Evolutionary conservation across 441 rosid genomes (phyloP), one percentile per base, ranked within the genome.

Genomic region (Adansonia rubrostipa): DNA sequence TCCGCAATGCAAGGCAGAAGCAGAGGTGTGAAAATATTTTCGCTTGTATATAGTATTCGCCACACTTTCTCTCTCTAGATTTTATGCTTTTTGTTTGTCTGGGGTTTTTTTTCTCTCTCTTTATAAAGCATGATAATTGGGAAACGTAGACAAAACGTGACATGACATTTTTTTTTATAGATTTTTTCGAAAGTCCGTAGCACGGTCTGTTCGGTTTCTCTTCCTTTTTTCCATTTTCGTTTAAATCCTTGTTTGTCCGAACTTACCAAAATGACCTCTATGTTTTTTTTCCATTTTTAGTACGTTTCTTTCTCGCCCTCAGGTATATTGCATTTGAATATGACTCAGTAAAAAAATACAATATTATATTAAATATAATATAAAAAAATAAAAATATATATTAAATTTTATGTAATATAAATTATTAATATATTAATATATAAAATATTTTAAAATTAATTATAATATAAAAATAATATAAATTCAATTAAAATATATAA

Each of bases 1-100:
- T 65, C 78, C 78, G 78, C 36, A 62, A 61, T 61, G 42, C 0
- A 7, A 22, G 70, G 78, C 22, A 14, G 42, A 62, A 54, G 28
- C 60, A 75, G 69, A 61, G 70, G 78, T 47, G 78, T 28, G 24
- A 62, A 61, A 13, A 15, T 7, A 0, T 4, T 17, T 28, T 13
- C 15, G 17, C n/a, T 4, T 4, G 9, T 24, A 62, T 48, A 63
- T 75, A 63, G 65, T 14, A 24, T 61, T 61, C 11, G 65, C 65
- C 65, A 11, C 10, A 13, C 65, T 22, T 61, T 24, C 17, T 53
- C 57, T 53, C 5, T 61, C 65, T 61, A 42, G 45, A 42, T 42
- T 42, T 42, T 42, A 42, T 42, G 45, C 45, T 42, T 42, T 42
- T 0, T 42, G 0, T 42, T 42, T 42, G 7, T 42, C 45, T 42